Evolutionary conservation across 208 protist genomes (phyloP), one percentile per base, ranked within the genome.

Genomic region (Angomonas desouzai): DNA sequence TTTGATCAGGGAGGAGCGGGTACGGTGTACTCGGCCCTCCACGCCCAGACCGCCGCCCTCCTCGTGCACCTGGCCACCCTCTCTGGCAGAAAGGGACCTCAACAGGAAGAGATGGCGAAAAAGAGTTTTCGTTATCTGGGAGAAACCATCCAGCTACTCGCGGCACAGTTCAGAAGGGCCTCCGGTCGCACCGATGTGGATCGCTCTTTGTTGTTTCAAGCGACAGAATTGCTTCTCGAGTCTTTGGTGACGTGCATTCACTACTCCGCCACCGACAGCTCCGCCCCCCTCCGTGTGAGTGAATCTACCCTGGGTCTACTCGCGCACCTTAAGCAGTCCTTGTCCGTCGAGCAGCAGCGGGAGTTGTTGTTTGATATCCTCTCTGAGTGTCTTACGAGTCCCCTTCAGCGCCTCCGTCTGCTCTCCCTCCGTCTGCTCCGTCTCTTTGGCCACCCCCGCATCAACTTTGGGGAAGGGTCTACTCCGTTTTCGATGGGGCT

Each of bases 361-460:
- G 48, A 57, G 18, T 70, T 94, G 40, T 76, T 91, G 1, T 56
- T 77, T 11, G 67, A 72, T 25, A 66, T 95, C 28, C 71, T 95
- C 29, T 57, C 90, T n/a, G 84, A 92, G 66, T 77, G 76, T 10
- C 74, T 95, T 55, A 68, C 77, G 1, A 69, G 86, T 6, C 86
- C 84, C 6, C 61, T 80, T 25, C 81, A 87, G 29, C 70, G 72
- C 9, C 68, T 95, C 30, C 85, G 89, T 34, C 63, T 95, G 55
- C 63, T 81, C 23, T 71, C 86, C 0, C 62, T 95, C 49, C 83
- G 81, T 0, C 71, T 93, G 28, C 70, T 95, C 36, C 76, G 69
- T 62, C 83, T 32, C 70, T 92, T 22, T 91, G n/a, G 45, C n/a
- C 18, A 78, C 32, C 66, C 72, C 1, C 43, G 51, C 0, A 48